A percentile compares a stretch with the other conserved stretches of the same genome.
These are phyloP conservation scores for Trypanosoma vivax DNA, from an alignment of 208 protist genomes.

Conservation along the genomic window DNA sequence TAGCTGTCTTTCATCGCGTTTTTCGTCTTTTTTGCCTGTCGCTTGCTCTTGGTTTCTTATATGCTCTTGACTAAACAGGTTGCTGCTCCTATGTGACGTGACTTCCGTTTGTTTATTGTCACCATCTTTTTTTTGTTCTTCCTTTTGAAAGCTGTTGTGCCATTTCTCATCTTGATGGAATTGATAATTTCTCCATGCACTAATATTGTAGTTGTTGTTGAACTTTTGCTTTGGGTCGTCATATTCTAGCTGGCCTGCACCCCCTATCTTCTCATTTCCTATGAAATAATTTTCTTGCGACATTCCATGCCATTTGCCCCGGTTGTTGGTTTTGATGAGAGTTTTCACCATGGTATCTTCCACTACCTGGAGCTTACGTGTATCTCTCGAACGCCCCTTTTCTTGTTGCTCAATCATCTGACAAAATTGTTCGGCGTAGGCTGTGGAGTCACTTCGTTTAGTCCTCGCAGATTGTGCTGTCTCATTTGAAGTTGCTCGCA, in stretches of 20 bases:
- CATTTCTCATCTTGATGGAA: neutral
- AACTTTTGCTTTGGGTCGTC: neutral
- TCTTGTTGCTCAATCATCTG: neutral
- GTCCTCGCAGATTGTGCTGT: too few relatives aligned
- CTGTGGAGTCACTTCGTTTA: too few relatives aligned
- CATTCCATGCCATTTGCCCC: slow-evolving; percentile 3
- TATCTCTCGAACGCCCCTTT: neutral
- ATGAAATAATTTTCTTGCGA: slow-evolving; percentile 13
- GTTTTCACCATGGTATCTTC: neutral
- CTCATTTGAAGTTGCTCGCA: neutral
- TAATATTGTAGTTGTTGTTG: neutral
- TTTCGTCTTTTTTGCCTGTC: neutral
- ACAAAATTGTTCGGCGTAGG: neutral
- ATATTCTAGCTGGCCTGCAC: slow-evolving; percentile 15
- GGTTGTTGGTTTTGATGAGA: neutral
- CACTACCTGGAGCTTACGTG: neutral
- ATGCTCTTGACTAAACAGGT: neutral
- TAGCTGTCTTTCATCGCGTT: neutral
- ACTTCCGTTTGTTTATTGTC: neutral
- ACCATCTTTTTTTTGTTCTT: neutral
- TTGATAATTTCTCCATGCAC: slow-evolving; percentile 3
- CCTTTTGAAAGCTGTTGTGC: neutral
- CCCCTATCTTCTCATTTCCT: slow-evolving; percentile 2
- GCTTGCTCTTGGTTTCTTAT: neutral
- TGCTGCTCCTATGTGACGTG: neutral